phyloP scores from a whole-genome alignment of 352 stramenopile species.

The Phytophthora boehmeriae region DNA sequence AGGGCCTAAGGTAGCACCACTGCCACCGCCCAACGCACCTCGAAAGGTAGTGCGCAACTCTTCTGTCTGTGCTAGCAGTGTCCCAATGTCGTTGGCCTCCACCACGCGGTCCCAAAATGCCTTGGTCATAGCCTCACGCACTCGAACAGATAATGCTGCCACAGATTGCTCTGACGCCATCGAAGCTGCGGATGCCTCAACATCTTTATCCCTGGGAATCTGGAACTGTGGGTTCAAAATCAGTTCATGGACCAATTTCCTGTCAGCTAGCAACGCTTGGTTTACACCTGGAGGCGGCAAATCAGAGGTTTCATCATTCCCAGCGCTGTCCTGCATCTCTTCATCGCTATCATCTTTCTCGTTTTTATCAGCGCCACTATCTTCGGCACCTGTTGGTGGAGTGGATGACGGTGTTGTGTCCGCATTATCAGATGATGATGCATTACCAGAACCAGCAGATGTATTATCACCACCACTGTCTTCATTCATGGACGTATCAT shows the following conservation, averaged over 20 bases:
- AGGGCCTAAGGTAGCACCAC: conserved; percentile 22
- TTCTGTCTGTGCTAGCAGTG: conserved; percentile 52
- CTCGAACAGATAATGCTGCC: conserved; percentile 39
- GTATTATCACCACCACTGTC: not conserved
- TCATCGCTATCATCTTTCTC: conserved; percentile 36
- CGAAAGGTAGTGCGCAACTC: conserved; percentile 56
- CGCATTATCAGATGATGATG: conserved; percentile 10
- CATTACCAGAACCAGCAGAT: not conserved
- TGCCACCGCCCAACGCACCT: conserved; percentile 35
- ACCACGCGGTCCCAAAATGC: conserved; percentile 77
- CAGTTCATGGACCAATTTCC: conserved; percentile 71
- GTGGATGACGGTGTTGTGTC: conserved; percentile 10
- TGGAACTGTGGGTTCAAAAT: conserved; percentile 75
- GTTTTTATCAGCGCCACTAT: conserved; percentile 18
- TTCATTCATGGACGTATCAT: not conserved
- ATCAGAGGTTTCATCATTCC: conserved; percentile 4
- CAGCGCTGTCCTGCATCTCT: conserved; percentile 18
- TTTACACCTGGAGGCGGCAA: conserved; percentile 33
- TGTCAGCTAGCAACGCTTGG: conserved; percentile 55
- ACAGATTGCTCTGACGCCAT: conserved; percentile 19
- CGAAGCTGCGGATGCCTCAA: conserved; percentile 25
- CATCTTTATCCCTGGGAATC: conserved; percentile 35
- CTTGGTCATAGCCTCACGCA: conserved; percentile 59
- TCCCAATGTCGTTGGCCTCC: conserved; percentile 49
- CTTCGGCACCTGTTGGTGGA: conserved; percentile 11